Evolutionary conservation across 441 rosid species (phyloP).

Genomic region (Erysimum cheiri): DNA sequence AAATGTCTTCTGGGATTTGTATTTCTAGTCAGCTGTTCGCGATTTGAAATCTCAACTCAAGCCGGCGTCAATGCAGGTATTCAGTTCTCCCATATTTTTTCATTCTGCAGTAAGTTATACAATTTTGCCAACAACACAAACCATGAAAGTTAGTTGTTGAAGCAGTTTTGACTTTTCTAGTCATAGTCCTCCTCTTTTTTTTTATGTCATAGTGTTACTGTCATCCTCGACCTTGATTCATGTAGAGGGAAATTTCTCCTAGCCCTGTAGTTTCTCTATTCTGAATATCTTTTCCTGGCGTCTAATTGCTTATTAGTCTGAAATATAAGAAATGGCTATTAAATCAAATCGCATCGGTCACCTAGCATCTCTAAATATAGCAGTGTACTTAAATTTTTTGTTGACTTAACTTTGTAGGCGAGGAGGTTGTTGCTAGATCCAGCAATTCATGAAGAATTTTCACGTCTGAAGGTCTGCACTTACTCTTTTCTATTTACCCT

Average conservation of each 20-base stretch:
- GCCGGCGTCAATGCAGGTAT: constrained; percentile 99
- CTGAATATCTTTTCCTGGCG: constrained; percentile 1
- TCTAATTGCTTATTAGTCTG: constrained; percentile 12
- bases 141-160: constrained; percentile 3
- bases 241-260: constrained; percentile 20
- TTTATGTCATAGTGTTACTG: constrained; percentile 3
- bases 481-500: constrained; percentile 18
- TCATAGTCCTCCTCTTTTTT: constrained; percentile 1
- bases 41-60: constrained; percentile 94
- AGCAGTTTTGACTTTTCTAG: neutral
- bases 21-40: constrained; percentile 87
- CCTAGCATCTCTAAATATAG: neutral
- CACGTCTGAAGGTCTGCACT: constrained; percentile 82
- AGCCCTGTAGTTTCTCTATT: constrained; percentile 10
- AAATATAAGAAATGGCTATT: constrained; percentile 7
- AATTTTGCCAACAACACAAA: neutral
- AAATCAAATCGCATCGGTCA: neutral
- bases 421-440: constrained; percentile 94
- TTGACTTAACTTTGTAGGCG: constrained; percentile 62
- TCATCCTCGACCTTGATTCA: constrained; percentile 8
- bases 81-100: neutral
- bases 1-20: constrained; percentile 33
- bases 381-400: neutral
- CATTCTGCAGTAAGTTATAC: neutral
- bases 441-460: constrained; percentile 95